Percentiles rank a stretch among this genome's conserved stretches.
Conservation (phyloP, 768 basidiomycete species). For the Rhizopogon roseolus region DNA sequence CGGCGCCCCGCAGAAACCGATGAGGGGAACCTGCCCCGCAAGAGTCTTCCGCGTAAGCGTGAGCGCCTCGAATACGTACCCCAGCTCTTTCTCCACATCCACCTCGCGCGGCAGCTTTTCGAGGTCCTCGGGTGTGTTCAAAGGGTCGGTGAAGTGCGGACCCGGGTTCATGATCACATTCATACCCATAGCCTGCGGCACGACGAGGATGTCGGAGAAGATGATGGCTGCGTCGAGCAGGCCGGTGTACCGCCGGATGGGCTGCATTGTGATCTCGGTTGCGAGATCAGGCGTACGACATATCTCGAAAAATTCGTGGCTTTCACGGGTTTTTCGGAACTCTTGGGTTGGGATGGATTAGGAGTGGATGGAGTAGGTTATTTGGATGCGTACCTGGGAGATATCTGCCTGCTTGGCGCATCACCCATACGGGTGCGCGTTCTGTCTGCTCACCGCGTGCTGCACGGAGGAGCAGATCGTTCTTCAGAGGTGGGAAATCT, state of each 20-base stretch:
- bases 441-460: conserved; percentile 86
- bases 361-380: neutral
- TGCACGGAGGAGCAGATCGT: conserved; percentile 87
- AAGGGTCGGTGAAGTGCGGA: conserved; percentile 84
- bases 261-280: conserved; percentile 87
- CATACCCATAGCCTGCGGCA: conserved; percentile 98
- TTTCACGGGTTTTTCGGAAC: conserved; percentile 80
- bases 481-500: conserved; percentile 70
- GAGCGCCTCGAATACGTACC: conserved; percentile 92
- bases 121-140: conserved; percentile 72
- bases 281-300: conserved; percentile 92
- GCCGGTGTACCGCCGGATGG: conserved; percentile 81
- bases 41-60: conserved; percentile 77
- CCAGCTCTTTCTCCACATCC: conserved; percentile 78
- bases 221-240: conserved; percentile 95
- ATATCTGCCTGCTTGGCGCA: conserved; percentile 96
- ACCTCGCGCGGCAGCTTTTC: conserved; percentile 55
- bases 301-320: conserved; percentile 92
- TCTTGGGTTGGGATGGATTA: conserved; percentile 41
- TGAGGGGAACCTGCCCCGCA: conserved; percentile 87
- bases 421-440: conserved; percentile 96
- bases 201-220: conserved; percentile 96
- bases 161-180: conserved; percentile 91
- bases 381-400: conserved; percentile 66
- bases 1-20: conserved; percentile 96